phyloP scores from a whole-genome alignment of 495 filamentous ascomycete genomes.

The Cercophora sp. region DNA sequence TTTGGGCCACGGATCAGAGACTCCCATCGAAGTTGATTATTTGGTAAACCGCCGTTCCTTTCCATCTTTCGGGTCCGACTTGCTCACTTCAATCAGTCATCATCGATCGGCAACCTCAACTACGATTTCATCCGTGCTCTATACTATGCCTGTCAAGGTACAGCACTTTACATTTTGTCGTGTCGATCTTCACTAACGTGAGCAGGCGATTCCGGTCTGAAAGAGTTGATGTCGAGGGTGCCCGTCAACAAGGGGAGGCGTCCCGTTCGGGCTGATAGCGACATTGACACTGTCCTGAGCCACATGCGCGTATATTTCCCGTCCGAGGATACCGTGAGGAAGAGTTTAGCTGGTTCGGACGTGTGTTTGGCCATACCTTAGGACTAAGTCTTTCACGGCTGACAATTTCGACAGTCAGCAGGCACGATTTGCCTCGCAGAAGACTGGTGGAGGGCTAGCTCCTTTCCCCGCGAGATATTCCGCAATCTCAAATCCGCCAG shows the following conservation, averaged over 20 bases:
- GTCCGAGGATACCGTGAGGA: slow-evolving; percentile 62
- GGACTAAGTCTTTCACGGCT: no score
- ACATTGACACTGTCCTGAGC: slow-evolving; percentile 38
- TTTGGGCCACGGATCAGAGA: slow-evolving; percentile 49
- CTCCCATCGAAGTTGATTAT: slow-evolving; percentile 56
- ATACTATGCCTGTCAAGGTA: slow-evolving; percentile 74
- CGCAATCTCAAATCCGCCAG: slow-evolving; percentile 70
- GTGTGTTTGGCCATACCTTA: no score
- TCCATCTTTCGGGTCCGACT: no score
- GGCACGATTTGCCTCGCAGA: slow-evolving; percentile 78
- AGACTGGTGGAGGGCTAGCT: slow-evolving; percentile 59
- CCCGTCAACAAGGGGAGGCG: slow-evolving; percentile 27
- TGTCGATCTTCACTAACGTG: background rate
- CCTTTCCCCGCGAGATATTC: slow-evolving; percentile 67
- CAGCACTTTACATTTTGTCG: background rate
- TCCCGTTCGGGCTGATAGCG: slow-evolving; percentile 26
- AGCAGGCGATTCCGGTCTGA: slow-evolving; percentile 56
- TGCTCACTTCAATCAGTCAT: no score
- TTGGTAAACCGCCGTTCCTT: no score
- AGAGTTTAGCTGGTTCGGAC: slow-evolving; percentile 55
- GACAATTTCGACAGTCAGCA: slow-evolving; percentile 44
- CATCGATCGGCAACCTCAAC: slow-evolving; percentile 75
- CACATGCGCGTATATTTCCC: slow-evolving; percentile 80
- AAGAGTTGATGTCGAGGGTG: slow-evolving; percentile 50
- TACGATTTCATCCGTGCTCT: slow-evolving; percentile 63